Evolutionary conservation across 768 basidiomycete species (phyloP).

Genomic region (Panaeolus cyanescens): DNA sequence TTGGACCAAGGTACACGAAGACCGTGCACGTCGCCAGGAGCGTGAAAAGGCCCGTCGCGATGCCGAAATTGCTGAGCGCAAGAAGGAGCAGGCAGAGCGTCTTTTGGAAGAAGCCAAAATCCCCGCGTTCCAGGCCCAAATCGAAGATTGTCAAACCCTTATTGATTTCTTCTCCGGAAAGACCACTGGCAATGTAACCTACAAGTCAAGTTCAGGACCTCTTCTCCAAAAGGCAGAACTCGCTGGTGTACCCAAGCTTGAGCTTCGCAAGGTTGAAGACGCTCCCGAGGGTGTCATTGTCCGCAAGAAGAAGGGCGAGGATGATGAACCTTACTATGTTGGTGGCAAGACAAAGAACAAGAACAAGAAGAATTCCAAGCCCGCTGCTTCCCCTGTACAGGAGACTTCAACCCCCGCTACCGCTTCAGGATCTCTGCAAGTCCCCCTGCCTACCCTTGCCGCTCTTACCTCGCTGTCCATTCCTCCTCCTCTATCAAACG

Average conservation of each 20-base stretch:
- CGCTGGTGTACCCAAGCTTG: slow-evolving; percentile 75
- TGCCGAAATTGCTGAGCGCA: slow-evolving; percentile 78
- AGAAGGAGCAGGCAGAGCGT: slow-evolving; percentile 74
- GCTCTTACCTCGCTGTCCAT: slow-evolving; percentile 90
- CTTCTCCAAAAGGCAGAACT: slow-evolving; percentile 41
- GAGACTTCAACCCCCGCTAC: slow-evolving; percentile 25
- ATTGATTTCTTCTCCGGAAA: slow-evolving; percentile 84
- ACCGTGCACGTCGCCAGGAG: slow-evolving; percentile 83
- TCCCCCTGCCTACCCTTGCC: slow-evolving; percentile 84
- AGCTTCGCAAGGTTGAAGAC: slow-evolving; percentile 81
- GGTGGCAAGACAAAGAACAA: slow-evolving; percentile 69
- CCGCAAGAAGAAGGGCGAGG: slow-evolving; percentile 92
- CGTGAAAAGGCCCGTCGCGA: slow-evolving; percentile 71
- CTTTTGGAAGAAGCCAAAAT: slow-evolving; percentile 87
- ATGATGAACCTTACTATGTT: slow-evolving; percentile 80
- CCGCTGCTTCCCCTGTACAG: slow-evolving; percentile 34
- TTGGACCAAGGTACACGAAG: slow-evolving; percentile 86
- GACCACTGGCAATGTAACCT: slow-evolving; percentile 42
- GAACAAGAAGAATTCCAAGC: slow-evolving; percentile 58
- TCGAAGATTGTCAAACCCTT: slow-evolving; percentile 95
- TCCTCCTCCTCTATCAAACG: slow-evolving; percentile 76
- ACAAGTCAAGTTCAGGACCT: slow-evolving; percentile 33
- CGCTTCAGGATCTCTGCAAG: slow-evolving; percentile 48
- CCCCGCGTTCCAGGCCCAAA: slow-evolving; percentile 90
- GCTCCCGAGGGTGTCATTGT: slow-evolving; percentile 67